Base-by-base conservation (phyloP, 768 basidiomycete species). In the Hirschioporus abietinus region DNA sequence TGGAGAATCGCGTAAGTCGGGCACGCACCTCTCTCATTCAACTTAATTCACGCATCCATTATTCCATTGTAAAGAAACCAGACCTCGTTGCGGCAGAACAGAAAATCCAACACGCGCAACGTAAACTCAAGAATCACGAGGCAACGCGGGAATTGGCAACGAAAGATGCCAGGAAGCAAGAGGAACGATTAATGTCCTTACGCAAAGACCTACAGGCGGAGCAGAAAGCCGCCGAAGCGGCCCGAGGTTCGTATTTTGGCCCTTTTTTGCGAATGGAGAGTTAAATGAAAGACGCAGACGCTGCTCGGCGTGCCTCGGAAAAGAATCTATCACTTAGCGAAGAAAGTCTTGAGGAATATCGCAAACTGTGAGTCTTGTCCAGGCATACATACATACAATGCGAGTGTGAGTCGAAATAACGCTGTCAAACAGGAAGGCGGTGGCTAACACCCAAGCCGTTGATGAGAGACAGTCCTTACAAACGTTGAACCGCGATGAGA, bases 381-480 rank as follows among this genome's bases (percentile, higher is more conserved):
- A 8, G 9, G 20, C 64, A 20, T n/a, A 6, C 20, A 8, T 5
- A 1, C 64, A 20, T n/a, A 6, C 3, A 6, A 35, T 69, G 34
- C 63, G 20, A 18, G 7, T 30, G 30, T 30, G 30, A 35, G n/a
- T 65, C 63, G 24, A 20, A 34, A 7, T 26, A 18, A 30, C 27
- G 60, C 58, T 58, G 42, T 61, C 7, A 24, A 27, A 26, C 68
- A 96, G 95, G 52, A 95, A 96, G 79, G 87, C 88, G 0, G 79
- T 83, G 7, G 91, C 95, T 18, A 92, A 88, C 69, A 77, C 91
- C 1, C 84, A 91, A 35, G 94, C 93, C 0, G 88, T 95, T 0
- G 86, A 89, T 34, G 95, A 98, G 76, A 90, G 97, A 0, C 95
- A 97, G 72, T 81, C 88, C 6, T 83, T 97, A 0, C 93, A 96